Evolutionary conservation across 108 stramenopile species (phyloP), one percentile per base, ranked within the genome.

Genomic region (Nitzschia inconspicua): DNA sequence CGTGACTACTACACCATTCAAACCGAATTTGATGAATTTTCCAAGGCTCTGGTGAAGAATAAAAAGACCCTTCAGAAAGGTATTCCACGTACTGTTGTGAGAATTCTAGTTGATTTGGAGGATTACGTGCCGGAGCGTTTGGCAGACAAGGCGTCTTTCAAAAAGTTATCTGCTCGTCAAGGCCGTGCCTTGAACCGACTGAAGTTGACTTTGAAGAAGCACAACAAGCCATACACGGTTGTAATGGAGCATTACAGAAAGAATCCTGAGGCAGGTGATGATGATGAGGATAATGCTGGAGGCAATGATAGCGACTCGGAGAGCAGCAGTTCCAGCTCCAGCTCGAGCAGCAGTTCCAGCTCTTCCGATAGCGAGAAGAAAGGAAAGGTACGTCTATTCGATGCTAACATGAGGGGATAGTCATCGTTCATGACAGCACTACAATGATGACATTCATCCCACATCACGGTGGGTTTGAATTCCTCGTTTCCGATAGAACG

Each of bases 401-500:
- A 39, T n/a, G n/a, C n/a, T n/a, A n/a, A n/a, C n/a, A 14, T 0
- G n/a, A 14, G 56, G 64, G 39, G 69, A 72, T 23, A 63, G 64
- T 59, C 52, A 60, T 47, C 55, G 27, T 19, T 14, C 16, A 63
- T 11, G 7, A 28, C 26, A 20, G 25, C 44, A 41, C 70, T 81
- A 87, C 88, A 62, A 73, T 82, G 92, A 93, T 78, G 73, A 66
- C 70, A 27, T 76, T 76, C 68, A 70, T 57, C 64, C 47, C 11
- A 2, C 35, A 36, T 19, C 29, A 41, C 37, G 37, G 24, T 14
- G 35, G 42, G 30, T 72, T 63, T 84, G 87, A 93, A 93, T 97
- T 97, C 96, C 96, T 97, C 96, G 96, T 97, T 97, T 97, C 96
- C 85, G 96, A 97, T 77, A 50, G 39, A 57, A 67, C 35, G 60